These are phyloP conservation scores for Ustilago sp. DNA, from an alignment of 1,284 basidiomycete species.

Conservation along the genomic window DNA sequence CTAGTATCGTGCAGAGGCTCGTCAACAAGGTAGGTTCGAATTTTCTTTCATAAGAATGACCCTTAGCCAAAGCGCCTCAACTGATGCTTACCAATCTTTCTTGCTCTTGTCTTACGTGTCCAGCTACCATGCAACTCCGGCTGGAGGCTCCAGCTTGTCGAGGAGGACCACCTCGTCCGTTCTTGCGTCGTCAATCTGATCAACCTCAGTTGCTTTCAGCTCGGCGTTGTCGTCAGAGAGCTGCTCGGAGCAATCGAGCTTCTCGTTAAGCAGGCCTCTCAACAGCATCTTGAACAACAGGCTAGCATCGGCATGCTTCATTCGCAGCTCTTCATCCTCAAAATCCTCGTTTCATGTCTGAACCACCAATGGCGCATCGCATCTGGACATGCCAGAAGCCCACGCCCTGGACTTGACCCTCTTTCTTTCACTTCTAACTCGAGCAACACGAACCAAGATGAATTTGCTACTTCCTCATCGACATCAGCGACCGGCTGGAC, in stretches of 20 bases:
- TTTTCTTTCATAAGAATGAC: neutral
- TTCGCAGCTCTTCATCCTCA: constrained; percentile 88
- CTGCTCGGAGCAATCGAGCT: constrained; percentile 57
- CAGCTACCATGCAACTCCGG: constrained; percentile 63
- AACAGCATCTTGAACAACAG: constrained; percentile 65
- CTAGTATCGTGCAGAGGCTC: constrained; percentile 61
- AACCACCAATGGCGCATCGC: constrained; percentile 78
- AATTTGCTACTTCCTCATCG: constrained; percentile 26
- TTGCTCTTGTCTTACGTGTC: neutral
- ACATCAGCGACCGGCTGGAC: constrained; percentile 71
- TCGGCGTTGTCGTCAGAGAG: constrained; percentile 56
- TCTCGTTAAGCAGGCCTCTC: constrained; percentile 52
- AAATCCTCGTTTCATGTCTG: constrained; percentile 81
- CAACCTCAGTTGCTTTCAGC: constrained; percentile 56
- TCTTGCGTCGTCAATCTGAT: constrained; percentile 61
- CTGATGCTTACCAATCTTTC: neutral
- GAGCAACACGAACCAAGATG: constrained; percentile 30
- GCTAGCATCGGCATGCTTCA: constrained; percentile 75
- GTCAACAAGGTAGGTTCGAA: constrained; percentile 48
- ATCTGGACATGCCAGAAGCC: constrained; percentile 34
- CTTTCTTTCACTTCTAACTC: neutral
- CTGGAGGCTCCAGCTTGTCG: constrained; percentile 50
- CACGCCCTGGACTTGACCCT: constrained; percentile 23
- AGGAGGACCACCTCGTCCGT: constrained; percentile 59
- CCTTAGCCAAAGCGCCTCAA: neutral